Evolutionary conservation across 495 filamentous ascomycete species (phyloP), one percentile per base, ranked within the genome.

Genomic region (Penicillium egyptiacum): DNA sequence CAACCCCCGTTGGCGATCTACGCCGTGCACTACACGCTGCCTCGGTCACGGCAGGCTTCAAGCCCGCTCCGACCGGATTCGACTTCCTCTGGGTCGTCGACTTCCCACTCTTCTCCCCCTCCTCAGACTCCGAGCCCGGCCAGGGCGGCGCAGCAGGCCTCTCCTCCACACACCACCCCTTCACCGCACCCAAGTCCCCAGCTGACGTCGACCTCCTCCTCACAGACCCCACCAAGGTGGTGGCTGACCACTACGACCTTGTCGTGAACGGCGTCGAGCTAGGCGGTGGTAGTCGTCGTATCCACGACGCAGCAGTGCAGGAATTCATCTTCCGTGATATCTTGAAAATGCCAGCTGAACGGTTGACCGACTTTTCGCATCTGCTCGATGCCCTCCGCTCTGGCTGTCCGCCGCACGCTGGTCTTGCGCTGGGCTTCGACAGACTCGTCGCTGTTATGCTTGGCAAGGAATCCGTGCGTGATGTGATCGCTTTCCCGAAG

Each of bases 401-500:
- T 0, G 94, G 94, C 5, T 98, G 94, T 81, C 95, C 94, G n/a
- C 94, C 94, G 1, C 94, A 98, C 72, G 93, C 94, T 0, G 94
- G 94, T 0, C 84, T 98, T 44, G 94, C 94, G 0, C 73, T 98
- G 16, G 94, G 94, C 0, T 96, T 96, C 65, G 94, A 98, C 65
- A 84, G 94, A 37, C 74, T 98, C 30, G 76, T 94, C n/a, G 86
- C 94, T 6, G 78, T 96, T 5, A 82, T 98, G 76, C 78, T 86
- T 20, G 86, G 86, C 11, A 86, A 82, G 44, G 84, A 89, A 22
- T 87, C 84, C 7, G 82, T 98, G 9, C 74, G 88, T 53, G 93
- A 98, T 75, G 94, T 98, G 16, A 96, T 97, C 67, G 93, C 93
- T 1, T 98, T 98, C 69, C 94, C 94, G 3, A 98, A 98, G 75